Evolutionary conservation across 768 basidiomycete species (phyloP), one percentile per base, ranked within the genome.

Genomic region (Coprinellus micaceus): DNA sequence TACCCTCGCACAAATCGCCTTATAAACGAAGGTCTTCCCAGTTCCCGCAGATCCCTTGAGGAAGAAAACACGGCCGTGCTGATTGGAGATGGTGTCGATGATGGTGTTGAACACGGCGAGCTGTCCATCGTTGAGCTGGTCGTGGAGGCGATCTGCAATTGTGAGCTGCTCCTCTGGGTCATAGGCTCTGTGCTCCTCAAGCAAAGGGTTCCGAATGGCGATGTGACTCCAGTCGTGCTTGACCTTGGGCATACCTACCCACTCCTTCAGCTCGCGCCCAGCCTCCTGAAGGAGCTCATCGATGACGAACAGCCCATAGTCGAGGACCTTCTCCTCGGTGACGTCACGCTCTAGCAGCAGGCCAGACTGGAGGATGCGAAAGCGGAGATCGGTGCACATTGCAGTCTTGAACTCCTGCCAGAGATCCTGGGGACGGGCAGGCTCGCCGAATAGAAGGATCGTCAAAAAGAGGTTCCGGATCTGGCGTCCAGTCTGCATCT

Each of bases 11-110:
- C 70, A 67, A 44, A 77, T 60, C 2, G 71, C 65, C 2, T 73
- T 77, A 54, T 70, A 72, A 2, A 77, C 54, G 64, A 72, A 81
- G 0, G 78, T 80, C 53, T 81, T 81, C 10, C 79, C 76, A 54
- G 71, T 71, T 1, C 77, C 77, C 22, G 71, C 77, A 43, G 71
- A 64, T 45, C 77, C 40, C n/a, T 43, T 43, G 40, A 43, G 7
- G 40, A 43, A 43, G 19, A 7, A 43, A 9, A 17, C n/a, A 19
- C 40, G 40, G 10, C 40, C 40, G n/a, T 43, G 7, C 40, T 43
- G 7, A 43, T 17, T 19, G 40, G n/a, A 21, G n/a, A 43, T 43
- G n/a, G 19, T 10, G 10, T 43, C 10, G 40, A 43, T 6, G 44
- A 76, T 69, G 0, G 26, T 21, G 25, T 72, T 54, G 58, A 59